Evolutionary conservation across 352 stramenopile species (phyloP), one percentile per base, ranked within the genome.

Genomic region (Globisporangium viniferum): DNA sequence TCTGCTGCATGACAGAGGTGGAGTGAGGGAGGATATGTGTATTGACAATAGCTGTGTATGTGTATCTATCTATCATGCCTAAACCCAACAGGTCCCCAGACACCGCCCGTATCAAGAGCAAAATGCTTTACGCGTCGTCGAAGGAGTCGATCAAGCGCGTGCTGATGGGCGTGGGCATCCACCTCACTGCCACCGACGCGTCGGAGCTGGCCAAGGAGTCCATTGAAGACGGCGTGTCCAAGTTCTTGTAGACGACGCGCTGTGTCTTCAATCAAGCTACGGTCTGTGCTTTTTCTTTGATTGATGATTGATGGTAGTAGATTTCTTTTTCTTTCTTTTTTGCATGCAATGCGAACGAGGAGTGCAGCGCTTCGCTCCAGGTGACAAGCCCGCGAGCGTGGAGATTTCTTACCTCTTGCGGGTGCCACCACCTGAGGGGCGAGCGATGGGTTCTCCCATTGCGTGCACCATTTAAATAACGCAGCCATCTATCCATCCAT

Each of bases 71-170:
- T 39, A n/a, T 61, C 31, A 29, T 61, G 31, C 14, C 1, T n/a
- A 46, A 41, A 59, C 1, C 46, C 18, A 35, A 48, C 48, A 92
- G 84, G 84, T 98, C 94, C 66, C 96, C 96, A 24, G 96, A 99
- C 77, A 97, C 88, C 61, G 89, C 92, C 3, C 81, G 77, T 18
- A 88, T 98, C 62, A 97, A 97, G 82, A 85, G 82, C 62, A 99
- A 98, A 84, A 99, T 99, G 96, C 69, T 98, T 44, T 99, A 98
- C 85, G 88, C 89, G 63, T 92, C 91, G 22, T 98, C 91, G 31
- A 99, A 98, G 83, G 94, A 98, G 77, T 82, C 91, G 55, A 89
- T 98, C 74, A 98, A 98, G 84, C 84, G 82, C 72, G 92, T 95
- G 57, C 80, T 98, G n/a, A 87, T 93, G 79, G 96, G 96, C 39